Evolutionary conservation across 352 stramenopile genomes (phyloP), one percentile per base, ranked within the genome.

Genomic region (Peronospora farinosa): DNA sequence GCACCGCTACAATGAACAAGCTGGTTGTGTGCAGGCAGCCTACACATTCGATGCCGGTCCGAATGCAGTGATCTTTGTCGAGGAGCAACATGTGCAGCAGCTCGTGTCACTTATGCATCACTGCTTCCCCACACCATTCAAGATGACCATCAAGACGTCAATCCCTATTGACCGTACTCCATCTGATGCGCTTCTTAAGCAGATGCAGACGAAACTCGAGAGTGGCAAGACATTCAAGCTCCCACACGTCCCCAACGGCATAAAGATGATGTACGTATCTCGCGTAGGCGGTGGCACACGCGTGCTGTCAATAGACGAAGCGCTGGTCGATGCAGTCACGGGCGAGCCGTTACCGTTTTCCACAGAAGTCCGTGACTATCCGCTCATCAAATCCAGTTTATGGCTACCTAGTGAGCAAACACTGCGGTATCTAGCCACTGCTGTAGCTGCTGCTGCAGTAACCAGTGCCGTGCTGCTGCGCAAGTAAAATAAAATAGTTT

Each of bases 21-120:
- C 61, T 17, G 67, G 74, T 10, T 33, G 55, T 6, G 61, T 98
- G 40, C 74, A 87, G 21, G 92, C 86, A 35, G 95, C 95, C 13
- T 99, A 99, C 77, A 99, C 97, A 8, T 99, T 99, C 68, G 97
- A 99, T 78, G 96, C 96, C 17, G 96, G 96, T 47, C 96, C 96
- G 30, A 99, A 99, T 73, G 95, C 96, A 15, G 95, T 98, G n/a
- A 63, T 96, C 27, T 96, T 95, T 60, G 48, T 84, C n/a, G 69
- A 92, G 51, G 60, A 84, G 37, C 47, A 84, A 43, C 54, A 94
- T 48, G 69, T 88, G 19, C 49, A 75, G 35, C 71, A 85, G 31
- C 45, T 95, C 1, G 56, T 92, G 40, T 50, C 65, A 7, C 57
- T 88, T 21, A 53, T 95, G 19, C 50, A 72, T 40, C 56, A 69